Evolutionary conservation across 192 early-diverging fungal species (phyloP), one percentile per base, ranked within the genome.

Genomic region (Powellomyces hirtus): DNA sequence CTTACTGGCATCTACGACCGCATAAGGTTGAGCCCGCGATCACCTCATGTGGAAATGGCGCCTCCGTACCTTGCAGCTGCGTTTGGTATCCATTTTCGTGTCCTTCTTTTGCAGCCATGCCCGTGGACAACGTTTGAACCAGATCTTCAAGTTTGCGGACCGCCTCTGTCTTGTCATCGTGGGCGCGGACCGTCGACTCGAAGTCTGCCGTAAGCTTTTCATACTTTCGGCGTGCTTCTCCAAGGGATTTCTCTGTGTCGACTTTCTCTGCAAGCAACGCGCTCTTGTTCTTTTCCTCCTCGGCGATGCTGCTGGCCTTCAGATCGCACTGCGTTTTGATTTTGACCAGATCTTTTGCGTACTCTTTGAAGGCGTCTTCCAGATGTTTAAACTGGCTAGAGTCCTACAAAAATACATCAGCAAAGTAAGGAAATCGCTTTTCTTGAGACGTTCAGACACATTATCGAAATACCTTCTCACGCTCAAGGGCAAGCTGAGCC

Each of bases 51-150:
- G 13, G 0, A 13, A 4, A 11, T 13, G 6, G 13, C 5, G 18
- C 6, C 45, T 4, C 45, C 6, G 16, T 75, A 86, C 88, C 78
- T 74, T 92, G 87, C n/a, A 99, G 77, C 70, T 98, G 97, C 77
- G 97, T 91, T 89, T 94, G 89, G 62, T 96, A 99, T 1, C 97
- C 94, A 68, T 90, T 93, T 62, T 99, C 93, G 60, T 94, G 88
- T 5, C 95, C 94, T 70, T 95, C 92, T 49, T 89, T 86, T 1
- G 93, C 86, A 16, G 95, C 84, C 31, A 99, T 76, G 26, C 97
- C 97, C 0, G 95, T 99, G 1, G 93, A 92, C 27, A 99, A 83
- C 4, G 94, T 95, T 70, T 94, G 91, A 16, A 99, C 73, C 31
- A 99, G 81, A 62, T 96, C 91, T 51, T 96, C 93, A 2, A 82